Base-by-base conservation (phyloP, 805 yeast genomes). In the Starmerella tilneyi region DNA sequence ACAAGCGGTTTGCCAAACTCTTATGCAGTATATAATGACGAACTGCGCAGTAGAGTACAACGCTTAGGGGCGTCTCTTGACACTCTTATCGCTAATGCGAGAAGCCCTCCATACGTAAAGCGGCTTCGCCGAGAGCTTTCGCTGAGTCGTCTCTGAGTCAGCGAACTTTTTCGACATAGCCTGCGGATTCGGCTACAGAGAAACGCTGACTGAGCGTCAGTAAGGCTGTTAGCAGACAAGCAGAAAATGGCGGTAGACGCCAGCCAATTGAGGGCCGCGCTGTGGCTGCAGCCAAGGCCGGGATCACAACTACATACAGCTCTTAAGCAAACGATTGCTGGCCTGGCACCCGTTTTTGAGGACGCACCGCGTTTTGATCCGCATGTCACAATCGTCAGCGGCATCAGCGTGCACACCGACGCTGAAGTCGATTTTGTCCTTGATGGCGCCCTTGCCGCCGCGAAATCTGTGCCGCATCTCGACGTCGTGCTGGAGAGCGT, bases 271-370 rank as follows among this genome's bases (percentile, higher is more conserved):
- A 43, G 50, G 35, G 47, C 57, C 4, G 56, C 92, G 46, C 67
- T 83, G 42, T 83, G 94, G 94, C 75, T 80, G 35, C 76, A 79
- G 59, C 94, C 94, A 2, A 73, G 67, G 44, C 66, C 65, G 16
- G 72, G 71, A 37, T 62, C 79, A 4, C 70, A 71, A 27, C 63
- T 79, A 19, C 61, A 73, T 54, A 83, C 78, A 41, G 74, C 75
- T 39, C 60, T 83, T 19, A 63, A 66, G 12, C 73, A 81, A 16
- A 65, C 80, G 29, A 78, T 79, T 61, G 65, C 72, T n/a, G 78
- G 85, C 9, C 61, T 83, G 28, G 74, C 72, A 34, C 79, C 88
- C 1, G 64, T 81, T n/a, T 81, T 83, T 56, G 81, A 82, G 9
- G 80, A 77, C 42, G 77, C 85, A 1, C 81, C 81, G 2, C 59